Base-by-base conservation (phyloP, 2,329 filamentous ascomycete genomes). In the Monilinia fructigena region DNA sequence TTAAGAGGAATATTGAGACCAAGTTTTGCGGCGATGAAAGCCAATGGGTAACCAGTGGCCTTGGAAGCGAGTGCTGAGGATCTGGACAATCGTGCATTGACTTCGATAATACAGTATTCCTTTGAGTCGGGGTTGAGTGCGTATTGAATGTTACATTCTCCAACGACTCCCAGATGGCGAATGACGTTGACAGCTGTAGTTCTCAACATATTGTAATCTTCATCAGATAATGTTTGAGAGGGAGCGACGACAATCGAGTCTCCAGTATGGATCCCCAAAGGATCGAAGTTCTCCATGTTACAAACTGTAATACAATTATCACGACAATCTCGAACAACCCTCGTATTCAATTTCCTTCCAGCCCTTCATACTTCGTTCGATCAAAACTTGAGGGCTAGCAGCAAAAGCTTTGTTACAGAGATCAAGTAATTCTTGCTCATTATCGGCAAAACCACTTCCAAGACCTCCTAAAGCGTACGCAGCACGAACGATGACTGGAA, bases 281-380 rank as follows among this genome's bases (percentile, higher is more conserved):
- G 95, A 77, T 98, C 95, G 75, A 98, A 98, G 85, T 98, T 98
- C 80, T 96, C 92, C 92, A 96, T 96, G 82, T 96, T 98, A 85
- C 94, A 98, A 73, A 98, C 94, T 2, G 94, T 98, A 75, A 98
- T 98, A 79, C 95, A 98, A 86, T 99, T 99, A 85, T 98, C 96
- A 78, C 91, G 89, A 64, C 92, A 94, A 79, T 99, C 95, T 74
- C 95, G 91, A 69, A 98, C 95, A 67, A 98, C 95, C 95, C 80
- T 98, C 95, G 76, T 98, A 99, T 80, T 99, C 95, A 59, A 97
- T 89, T 80, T 99, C 95, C 81, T 99, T 99, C 95, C 95, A 99
- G 78, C 95, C 95, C 84, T 97, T 98, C 74, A 99, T 87, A 65
- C 93, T 97, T 82, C 98, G 98, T 83, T 99, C 95, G 67, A 99